Percentiles rank a stretch among this genome's conserved stretches.
phyloP scores from a whole-genome alignment of 2,329 filamentous ascomycete species.

The Fusarium sp. region DNA sequence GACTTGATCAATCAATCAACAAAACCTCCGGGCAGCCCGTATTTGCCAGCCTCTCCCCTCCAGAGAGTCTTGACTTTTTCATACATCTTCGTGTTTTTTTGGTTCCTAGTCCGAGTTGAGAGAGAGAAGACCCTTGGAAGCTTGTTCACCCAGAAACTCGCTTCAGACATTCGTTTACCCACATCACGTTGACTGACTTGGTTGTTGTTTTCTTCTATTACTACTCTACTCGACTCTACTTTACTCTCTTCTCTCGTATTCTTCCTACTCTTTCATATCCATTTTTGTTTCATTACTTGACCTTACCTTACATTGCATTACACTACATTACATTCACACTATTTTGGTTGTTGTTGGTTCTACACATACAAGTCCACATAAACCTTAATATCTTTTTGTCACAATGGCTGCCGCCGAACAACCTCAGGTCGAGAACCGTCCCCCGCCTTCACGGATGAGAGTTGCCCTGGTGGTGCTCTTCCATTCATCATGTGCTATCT shows the following conservation, averaged over 20 bases:
- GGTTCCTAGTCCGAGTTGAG: constrained; percentile 4
- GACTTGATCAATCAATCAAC: constrained; percentile 23
- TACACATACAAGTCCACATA: background rate
- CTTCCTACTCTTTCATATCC: background rate
- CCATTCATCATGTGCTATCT: constrained; percentile 41
- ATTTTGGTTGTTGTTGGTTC: background rate
- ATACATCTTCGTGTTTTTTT: constrained; percentile 12
- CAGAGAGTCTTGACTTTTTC: constrained; percentile 21
- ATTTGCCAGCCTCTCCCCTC: constrained; percentile 20
- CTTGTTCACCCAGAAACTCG: constrained; percentile 11
- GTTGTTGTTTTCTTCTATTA: constrained; percentile 1
- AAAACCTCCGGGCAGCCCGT: constrained; percentile 27
- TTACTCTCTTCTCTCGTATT: background rate
- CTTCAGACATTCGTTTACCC: constrained; percentile 32
- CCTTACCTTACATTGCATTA: background rate
- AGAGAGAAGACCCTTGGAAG: constrained; percentile 20
- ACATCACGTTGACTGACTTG: background rate
- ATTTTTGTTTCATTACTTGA: background rate
- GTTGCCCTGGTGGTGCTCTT: constrained; percentile 40
- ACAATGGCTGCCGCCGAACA: constrained; percentile 33
- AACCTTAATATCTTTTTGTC: constrained; percentile 12
- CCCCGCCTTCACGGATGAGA: constrained; percentile 31
- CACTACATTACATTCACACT: background rate
- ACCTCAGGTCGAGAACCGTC: constrained; percentile 23
- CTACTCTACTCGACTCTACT: background rate